Evolutionary conservation across 2,329 filamentous ascomycete species (phyloP), one percentile per base, ranked within the genome.

Genomic region (Sclerotinia minor): DNA sequence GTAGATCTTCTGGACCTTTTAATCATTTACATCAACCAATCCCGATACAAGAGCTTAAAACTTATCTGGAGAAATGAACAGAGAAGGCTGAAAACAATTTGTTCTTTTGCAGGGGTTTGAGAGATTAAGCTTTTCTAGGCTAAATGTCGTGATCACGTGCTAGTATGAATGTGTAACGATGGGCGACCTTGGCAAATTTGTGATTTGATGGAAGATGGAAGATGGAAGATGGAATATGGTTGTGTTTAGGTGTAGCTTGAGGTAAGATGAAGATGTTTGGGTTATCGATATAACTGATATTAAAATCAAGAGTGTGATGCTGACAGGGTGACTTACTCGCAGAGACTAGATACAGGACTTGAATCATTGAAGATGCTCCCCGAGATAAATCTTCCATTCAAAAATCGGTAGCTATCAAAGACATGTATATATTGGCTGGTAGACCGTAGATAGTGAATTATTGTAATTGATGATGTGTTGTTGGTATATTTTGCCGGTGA

Each of bases 11-110:
- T 63, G 44, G 58, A 64, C n/a, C 60, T 64, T 64, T 7, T 21
- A 38, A 57, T 13, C 24, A 15, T 17, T 19, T 38, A 26, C 19
- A 29, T 24, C 52, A 45, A 59, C 55, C 57, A 64, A 54, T 68
- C 50, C 55, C 11, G 49, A 49, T 19, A 47, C 60, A 69, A 67
- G 69, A 65, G 38, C 68, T 49, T 29, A 38, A 67, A 67, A 69
- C 66, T 71, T 52, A 60, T 66, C 54, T 60, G 32, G 64, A 59
- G 47, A 44, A 41, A 15, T 17, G n/a, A 49, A 3, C 11, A 60
- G 32, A 52, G 60, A 44, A 32, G 60, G 49, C 47, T 29, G 32
- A 49, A 21, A 32, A 35, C 29, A 60, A 41, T 66, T 66, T 66
- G 54, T 60, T 66, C 32, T 52, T 66, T 60, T 52, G 35, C 64